Percentiles rank a stretch among this genome's conserved stretches.
Conservation (phyloP, 176 grass and related monocot genomes). For the Pontederia paniculata region DNA sequence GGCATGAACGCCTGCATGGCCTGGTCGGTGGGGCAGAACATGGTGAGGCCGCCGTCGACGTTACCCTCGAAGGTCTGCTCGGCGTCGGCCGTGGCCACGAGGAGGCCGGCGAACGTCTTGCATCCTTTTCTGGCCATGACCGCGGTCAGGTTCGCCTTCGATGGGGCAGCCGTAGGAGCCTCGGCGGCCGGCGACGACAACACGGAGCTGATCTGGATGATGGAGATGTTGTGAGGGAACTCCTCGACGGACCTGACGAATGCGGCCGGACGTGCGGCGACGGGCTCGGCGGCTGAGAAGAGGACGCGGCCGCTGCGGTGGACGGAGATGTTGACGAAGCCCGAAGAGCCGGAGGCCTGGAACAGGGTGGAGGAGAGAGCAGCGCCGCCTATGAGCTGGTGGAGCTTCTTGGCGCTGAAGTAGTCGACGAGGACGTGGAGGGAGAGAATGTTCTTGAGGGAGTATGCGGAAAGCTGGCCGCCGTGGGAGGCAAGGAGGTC, state of each 20-base stretch:
- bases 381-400: slow-evolving; percentile 48
- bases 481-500: slow-evolving; percentile 22
- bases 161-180: slow-evolving; percentile 19
- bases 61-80: slow-evolving; percentile 37
- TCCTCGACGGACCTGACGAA: too few species aligned
- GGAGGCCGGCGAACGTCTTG: slow-evolving; percentile 59
- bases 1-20: slow-evolving; percentile 4
- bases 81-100: slow-evolving; percentile 32
- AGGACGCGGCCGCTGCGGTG: too few species aligned
- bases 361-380: slow-evolving; percentile 69
- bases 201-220: too few species aligned
- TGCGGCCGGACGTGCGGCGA: too few species aligned
- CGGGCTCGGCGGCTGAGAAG: too few species aligned
- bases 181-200: neutral
- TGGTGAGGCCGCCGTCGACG: slow-evolving; percentile 36
- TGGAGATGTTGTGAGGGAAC: too few species aligned
- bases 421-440: too few species aligned
- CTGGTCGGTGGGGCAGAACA: neutral
- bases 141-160: slow-evolving; percentile 52
- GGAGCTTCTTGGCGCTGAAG: slow-evolving; percentile 17
- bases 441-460: slow-evolving; percentile 28
- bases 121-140: slow-evolving; percentile 57
- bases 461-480: slow-evolving; percentile 29
- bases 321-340: slow-evolving; percentile 48
- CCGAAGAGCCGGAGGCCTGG: slow-evolving; percentile 51